Base-by-base conservation (phyloP, 176 grass and related monocot species). In the Phoenix dactylifera region DNA sequence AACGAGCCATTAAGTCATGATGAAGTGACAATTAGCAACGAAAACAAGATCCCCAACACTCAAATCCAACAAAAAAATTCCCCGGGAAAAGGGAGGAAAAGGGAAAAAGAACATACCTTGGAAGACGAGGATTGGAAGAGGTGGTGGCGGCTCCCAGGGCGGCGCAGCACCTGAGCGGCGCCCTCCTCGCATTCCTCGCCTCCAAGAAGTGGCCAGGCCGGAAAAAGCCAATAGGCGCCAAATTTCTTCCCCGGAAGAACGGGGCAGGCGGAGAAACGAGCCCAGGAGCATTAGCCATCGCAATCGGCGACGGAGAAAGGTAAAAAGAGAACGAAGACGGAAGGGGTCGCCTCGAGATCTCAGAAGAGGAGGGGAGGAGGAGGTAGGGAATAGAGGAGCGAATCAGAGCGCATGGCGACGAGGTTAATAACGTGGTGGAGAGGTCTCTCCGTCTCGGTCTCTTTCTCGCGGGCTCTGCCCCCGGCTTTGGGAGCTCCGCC, bases 91-190 rank as follows among this genome's bases (percentile, higher is more conserved):
- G 9, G 7, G 6, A 58, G 52, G 54, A 22, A 23, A 60, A 73
- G 20, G 16, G 17, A 26, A 51, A 53, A 18, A 68, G 10, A 10
- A 15, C 60, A 30, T 35, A 76, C 79, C 79, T 82, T 25, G 79
- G 72, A 70, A 52, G 60, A 10, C 48, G 67, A 25, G 49, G 50
- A 51, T 62, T 82, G 4, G 79, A 44, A 44, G 35, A 44, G 35
- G 35, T 18, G 26, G 48, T 10, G 20, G 65, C 66, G 0, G 55
- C 19, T 54, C 54, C 72, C 26, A 60, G 62, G 55, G 71, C 70
- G 4, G 79, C 79, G 2, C 50, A 7, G 20, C 63, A 63, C 3
- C 56, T 69, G 5, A 65, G 44, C 59, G 52, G 35, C 4, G 44
- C 24, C 72, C 59, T 39, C 24, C 25, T 58, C 48, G 57, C 22